Evolutionary conservation across 805 yeast species (phyloP).

Genomic region (Starmerella sp.): DNA sequence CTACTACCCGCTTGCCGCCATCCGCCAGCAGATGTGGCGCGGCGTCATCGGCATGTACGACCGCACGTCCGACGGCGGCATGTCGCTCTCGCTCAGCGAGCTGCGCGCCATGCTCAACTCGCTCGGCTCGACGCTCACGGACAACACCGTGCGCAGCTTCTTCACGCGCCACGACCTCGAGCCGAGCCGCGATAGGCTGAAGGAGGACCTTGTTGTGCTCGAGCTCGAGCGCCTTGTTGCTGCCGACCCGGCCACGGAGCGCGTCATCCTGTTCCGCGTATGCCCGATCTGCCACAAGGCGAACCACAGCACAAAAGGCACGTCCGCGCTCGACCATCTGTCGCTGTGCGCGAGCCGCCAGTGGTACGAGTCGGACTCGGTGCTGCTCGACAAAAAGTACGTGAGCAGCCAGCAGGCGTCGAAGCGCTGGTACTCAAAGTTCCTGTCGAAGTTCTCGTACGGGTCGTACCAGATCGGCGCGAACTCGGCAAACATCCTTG

Average conservation of each 20-base stretch:
- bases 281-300: conserved; percentile 70
- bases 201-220: conserved; percentile 43
- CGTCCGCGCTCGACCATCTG: conserved; percentile 52
- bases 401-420: conserved; percentile 76
- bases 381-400: conserved; percentile 48
- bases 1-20: conserved; percentile 52
- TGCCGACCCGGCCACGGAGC: conserved; percentile 21
- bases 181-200: conserved; percentile 33
- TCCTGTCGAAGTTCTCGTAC: conserved; percentile 70
- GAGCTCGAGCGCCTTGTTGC: conserved; percentile 38
- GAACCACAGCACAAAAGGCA: conserved; percentile 33
- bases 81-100: conserved; percentile 45
- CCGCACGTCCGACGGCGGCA: conserved; percentile 31
- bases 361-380: conserved; percentile 52
- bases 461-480: conserved; percentile 80
- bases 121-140: conserved; percentile 41
- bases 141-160: conserved; percentile 25
- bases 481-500: conserved; percentile 86
- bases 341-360: conserved; percentile 76
- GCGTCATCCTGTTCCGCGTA: conserved; percentile 47
- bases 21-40: conserved; percentile 62
- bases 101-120: conserved; percentile 53
- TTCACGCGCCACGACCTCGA: conserved; percentile 26
- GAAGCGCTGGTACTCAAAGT: conserved; percentile 77
- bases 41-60: conserved; percentile 47